phyloP scores from a whole-genome alignment of 129 eudicot species.

The Centaurea solstitialis region DNA sequence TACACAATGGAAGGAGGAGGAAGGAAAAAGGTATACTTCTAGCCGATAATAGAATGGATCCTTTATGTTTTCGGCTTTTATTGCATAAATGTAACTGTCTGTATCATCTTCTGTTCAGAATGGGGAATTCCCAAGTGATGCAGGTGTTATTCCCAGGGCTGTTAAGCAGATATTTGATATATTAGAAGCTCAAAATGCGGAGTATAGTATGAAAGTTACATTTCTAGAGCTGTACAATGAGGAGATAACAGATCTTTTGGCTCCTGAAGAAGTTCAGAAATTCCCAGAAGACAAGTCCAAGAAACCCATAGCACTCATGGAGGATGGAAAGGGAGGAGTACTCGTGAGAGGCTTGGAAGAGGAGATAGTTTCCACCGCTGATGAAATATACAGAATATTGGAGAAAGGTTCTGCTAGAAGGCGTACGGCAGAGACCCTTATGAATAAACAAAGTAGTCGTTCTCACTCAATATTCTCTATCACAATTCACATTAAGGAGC shows the following conservation, averaged over 20 bases:
- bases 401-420: conserved; percentile 94
- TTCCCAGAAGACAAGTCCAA: conserved; percentile 75
- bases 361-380: conserved; percentile 76
- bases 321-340: conserved; percentile 93
- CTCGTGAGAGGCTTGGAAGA: conserved; percentile 84
- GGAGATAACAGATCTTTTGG: conserved; percentile 83
- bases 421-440: conserved; percentile 86
- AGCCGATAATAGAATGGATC: no score
- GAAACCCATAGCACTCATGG: conserved; percentile 90
- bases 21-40: conserved; percentile 62
- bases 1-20: conserved; percentile 91
- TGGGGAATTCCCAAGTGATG: conserved; percentile 87
- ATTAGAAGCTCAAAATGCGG: conserved; percentile 82
- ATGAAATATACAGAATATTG: conserved; percentile 77
- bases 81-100: conserved; percentile 7
- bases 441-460: conserved; percentile 85
- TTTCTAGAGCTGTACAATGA: conserved; percentile 83
- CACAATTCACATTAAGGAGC: conserved; percentile 85
- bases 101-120: conserved; percentile 50
- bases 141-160: conserved; percentile 92
- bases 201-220: conserved; percentile 85
- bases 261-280: conserved; percentile 70
- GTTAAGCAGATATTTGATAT: conserved; percentile 73
- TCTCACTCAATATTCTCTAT: conserved; percentile 89
- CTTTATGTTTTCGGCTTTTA: neutral